phyloP scores from a whole-genome alignment of 148 eudicot genomes.

The Chenopodium berlandieri region DNA sequence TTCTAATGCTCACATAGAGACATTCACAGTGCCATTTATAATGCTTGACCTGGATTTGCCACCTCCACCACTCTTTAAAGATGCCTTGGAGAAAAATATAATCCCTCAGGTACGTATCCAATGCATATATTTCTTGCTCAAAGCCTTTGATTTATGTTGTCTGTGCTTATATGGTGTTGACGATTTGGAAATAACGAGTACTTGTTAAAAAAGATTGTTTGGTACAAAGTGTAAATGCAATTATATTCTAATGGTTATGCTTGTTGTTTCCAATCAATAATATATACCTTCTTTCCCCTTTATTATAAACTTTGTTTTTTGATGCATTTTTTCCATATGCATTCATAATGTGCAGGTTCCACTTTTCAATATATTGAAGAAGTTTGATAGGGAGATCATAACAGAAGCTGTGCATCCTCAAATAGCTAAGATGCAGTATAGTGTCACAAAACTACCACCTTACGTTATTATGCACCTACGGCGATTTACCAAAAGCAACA shows the following conservation, averaged over 20 bases:
- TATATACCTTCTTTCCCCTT: neutral
- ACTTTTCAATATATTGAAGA: constrained; percentile 91
- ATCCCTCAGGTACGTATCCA: constrained; percentile 75
- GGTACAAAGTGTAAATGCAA: no score
- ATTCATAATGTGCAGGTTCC: constrained; percentile 51
- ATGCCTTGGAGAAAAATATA: constrained; percentile 91
- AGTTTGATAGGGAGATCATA: constrained; percentile 88
- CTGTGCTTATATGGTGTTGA: no score
- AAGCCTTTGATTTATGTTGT: no score
- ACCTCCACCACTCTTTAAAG: constrained; percentile 91
- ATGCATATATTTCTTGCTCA: no score
- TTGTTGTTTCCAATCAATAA: no score
- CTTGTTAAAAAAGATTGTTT: no score
- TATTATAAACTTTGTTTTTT: constrained; percentile 2
- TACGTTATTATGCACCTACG: constrained; percentile 95
- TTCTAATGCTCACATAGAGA: constrained; percentile 42
- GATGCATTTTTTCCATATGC: neutral
- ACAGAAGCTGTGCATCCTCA: constrained; percentile 96
- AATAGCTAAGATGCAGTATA: constrained; percentile 88
- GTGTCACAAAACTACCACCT: constrained; percentile 84
- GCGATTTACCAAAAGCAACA: constrained; percentile 95
- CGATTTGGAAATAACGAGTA: no score
- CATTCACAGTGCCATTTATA: constrained; percentile 82
- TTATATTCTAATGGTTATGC: no score
- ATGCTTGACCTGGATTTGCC: constrained; percentile 98